phyloP scores from a whole-genome alignment of 2,329 filamentous ascomycete genomes.

The Furcasterigmium furcatum region DNA sequence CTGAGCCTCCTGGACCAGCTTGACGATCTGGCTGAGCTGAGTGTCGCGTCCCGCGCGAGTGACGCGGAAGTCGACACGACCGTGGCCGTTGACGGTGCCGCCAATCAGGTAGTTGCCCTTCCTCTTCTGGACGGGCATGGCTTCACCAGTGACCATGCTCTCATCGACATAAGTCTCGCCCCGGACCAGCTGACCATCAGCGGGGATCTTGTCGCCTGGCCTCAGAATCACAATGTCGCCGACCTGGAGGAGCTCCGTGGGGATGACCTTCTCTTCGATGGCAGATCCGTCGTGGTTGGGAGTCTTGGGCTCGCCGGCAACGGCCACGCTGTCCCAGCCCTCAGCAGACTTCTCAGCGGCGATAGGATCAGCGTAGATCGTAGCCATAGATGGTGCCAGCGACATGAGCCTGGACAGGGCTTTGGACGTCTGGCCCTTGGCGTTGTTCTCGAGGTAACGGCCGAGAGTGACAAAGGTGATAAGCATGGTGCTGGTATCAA shows the following conservation, averaged over 20 bases:
- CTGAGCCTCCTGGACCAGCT: constrained; percentile 96
- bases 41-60: constrained; percentile 92
- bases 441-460: constrained; percentile 87
- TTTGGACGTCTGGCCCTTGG: constrained; percentile 94
- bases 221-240: constrained; percentile 90
- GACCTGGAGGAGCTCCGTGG: constrained; percentile 90
- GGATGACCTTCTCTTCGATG: constrained; percentile 80
- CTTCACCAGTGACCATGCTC: constrained; percentile 97
- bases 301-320: constrained; percentile 40
- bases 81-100: constrained; percentile 92
- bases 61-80: constrained; percentile 87
- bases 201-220: constrained; percentile 94
- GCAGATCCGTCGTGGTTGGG: constrained; percentile 51
- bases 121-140: constrained; percentile 89
- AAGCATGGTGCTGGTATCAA: constrained; percentile 97
- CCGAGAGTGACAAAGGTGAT: constrained; percentile 93
- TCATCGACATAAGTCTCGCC: constrained; percentile 95
- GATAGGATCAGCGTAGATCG: constrained; percentile 92
- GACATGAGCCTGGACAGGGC: constrained; percentile 94
- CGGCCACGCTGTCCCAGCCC: constrained; percentile 56
- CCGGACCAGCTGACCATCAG: constrained; percentile 81
- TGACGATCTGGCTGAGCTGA: constrained; percentile 95
- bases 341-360: constrained; percentile 89
- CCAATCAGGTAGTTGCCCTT: constrained; percentile 79
- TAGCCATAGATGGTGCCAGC: constrained; percentile 91